phyloP scores from a whole-genome alignment of 345 rosid species.

The Erodium maritimum region DNA sequence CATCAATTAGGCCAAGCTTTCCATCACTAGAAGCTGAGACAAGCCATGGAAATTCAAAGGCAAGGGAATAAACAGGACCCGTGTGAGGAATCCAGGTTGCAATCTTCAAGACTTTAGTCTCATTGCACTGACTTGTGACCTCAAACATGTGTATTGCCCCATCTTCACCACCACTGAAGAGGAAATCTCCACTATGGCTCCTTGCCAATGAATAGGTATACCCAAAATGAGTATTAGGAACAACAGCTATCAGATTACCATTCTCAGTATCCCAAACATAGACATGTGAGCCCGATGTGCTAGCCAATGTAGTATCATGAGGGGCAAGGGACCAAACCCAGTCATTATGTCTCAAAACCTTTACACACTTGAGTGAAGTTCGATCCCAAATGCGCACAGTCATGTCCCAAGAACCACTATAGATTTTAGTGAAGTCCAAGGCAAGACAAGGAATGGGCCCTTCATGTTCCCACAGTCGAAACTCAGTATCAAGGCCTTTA shows the following conservation, averaged over 20 bases:
- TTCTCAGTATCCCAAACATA: constrained; percentile 53
- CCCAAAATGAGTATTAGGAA: constrained; percentile 55
- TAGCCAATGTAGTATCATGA: constrained; percentile 48
- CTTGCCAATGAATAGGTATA: constrained; percentile 57
- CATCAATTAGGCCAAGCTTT: constrained; percentile 62
- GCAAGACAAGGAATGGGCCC: constrained; percentile 82
- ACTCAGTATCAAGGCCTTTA: constrained; percentile 34
- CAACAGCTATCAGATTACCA: constrained; percentile 42
- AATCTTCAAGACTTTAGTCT: constrained; percentile 25
- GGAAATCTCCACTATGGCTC: constrained; percentile 70
- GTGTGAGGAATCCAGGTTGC: constrained; percentile 84
- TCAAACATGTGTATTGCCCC: constrained; percentile 86
- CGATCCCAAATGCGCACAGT: constrained; percentile 86
- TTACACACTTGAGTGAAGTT: constrained; percentile 46
- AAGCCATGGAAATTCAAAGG: constrained; percentile 97
- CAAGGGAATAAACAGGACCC: constrained; percentile 67
- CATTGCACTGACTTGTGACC: no score
- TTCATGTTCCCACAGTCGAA: constrained; percentile 76
- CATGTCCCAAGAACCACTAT: constrained; percentile 96
- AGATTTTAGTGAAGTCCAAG: constrained; percentile 50
- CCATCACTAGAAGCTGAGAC: constrained; percentile 88
- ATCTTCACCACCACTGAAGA: constrained; percentile 91
- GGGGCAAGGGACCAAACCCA: constrained; percentile 88
- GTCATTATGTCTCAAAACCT: constrained; percentile 69
- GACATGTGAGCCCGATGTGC: constrained; percentile 72